A percentile compares a stretch with the other conserved stretches of the same genome.
phyloP scores from a whole-genome alignment of 208 protist genomes.

The Naegleria gruberi region DNA sequence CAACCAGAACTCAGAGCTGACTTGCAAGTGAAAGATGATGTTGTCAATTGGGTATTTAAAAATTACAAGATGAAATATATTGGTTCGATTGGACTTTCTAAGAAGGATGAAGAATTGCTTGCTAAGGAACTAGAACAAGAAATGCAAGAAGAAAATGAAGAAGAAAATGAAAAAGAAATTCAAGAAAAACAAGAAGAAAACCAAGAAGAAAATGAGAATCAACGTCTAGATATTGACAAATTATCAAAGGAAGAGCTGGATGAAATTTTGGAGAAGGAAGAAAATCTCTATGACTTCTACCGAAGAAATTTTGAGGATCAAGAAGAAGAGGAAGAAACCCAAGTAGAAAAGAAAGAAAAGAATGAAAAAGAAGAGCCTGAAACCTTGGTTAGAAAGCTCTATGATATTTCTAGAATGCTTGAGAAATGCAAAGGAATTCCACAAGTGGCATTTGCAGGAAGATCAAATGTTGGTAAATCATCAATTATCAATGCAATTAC shows the following conservation, averaged over 20 bases:
- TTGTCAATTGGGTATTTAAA: not conserved
- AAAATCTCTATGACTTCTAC: not conserved
- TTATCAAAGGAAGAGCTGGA: not conserved
- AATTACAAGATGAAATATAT: not conserved
- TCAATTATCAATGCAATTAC: not conserved
- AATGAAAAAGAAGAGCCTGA: not conserved
- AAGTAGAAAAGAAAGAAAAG: not conserved
- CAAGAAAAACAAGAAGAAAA: not conserved
- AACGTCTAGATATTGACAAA: not conserved
- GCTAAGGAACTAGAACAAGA: not conserved
- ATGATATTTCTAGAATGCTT: not conserved
- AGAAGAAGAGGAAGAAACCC: not conserved
- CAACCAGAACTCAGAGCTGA: not conserved
- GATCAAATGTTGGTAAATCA: conserved; percentile 15
- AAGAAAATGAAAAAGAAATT: not conserved
- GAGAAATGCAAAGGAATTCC: not conserved
- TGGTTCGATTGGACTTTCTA: not conserved
- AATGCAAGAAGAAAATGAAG: not conserved
- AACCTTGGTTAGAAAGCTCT: not conserved
- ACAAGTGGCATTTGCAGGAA: conserved; percentile 9
- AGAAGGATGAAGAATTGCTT: not conserved
- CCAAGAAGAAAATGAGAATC: not conserved
- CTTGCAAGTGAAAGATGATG: not conserved
- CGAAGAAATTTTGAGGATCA: not conserved
- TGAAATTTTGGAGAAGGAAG: not conserved